These are phyloP conservation scores for Puccinia polysora DNA, from an alignment of 1,284 basidiomycete genomes.

Conservation along the genomic window DNA sequence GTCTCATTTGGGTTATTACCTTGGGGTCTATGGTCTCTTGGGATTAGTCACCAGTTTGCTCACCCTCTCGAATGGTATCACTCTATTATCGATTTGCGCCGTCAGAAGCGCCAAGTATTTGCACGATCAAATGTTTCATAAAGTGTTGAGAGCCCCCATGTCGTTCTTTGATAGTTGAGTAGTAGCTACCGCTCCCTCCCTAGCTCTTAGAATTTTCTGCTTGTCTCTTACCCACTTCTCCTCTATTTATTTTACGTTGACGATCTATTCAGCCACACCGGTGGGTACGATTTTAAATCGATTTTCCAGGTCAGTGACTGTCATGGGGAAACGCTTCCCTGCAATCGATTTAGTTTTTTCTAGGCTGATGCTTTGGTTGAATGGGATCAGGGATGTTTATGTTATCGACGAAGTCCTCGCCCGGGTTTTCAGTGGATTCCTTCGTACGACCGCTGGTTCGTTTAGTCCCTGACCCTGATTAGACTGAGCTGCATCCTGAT, in stretches of 20 bases:
- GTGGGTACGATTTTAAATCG: conserved; percentile 53
- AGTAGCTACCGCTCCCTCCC: conserved; percentile 51
- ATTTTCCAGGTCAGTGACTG: conserved; percentile 21
- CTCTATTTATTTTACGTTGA: background rate
- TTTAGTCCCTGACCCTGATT: background rate
- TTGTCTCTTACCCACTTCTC: background rate
- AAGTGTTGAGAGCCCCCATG: conserved; percentile 75
- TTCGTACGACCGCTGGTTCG: conserved; percentile 34
- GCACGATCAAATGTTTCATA: conserved; percentile 53
- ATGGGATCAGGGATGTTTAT: conserved; percentile 29
- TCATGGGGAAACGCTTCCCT: background rate
- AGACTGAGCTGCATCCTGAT: background rate
- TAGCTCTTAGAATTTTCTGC: background rate
- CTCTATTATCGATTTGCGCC: conserved; percentile 72
- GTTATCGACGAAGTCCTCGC: conserved; percentile 41
- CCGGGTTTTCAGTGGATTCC: conserved; percentile 28
- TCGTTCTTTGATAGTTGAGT: conserved; percentile 83
- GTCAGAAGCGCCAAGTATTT: conserved; percentile 68
- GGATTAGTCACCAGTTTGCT: conserved; percentile 10
- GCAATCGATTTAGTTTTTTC: background rate
- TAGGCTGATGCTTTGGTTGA: background rate
- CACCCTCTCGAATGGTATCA: conserved; percentile 14
- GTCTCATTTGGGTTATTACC: conserved; percentile 24
- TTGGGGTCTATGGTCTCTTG: conserved; percentile 32
- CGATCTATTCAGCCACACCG: conserved; percentile 22